Conservation (phyloP, 306 rosid genomes). For the Hylodesmum podocarpum region DNA sequence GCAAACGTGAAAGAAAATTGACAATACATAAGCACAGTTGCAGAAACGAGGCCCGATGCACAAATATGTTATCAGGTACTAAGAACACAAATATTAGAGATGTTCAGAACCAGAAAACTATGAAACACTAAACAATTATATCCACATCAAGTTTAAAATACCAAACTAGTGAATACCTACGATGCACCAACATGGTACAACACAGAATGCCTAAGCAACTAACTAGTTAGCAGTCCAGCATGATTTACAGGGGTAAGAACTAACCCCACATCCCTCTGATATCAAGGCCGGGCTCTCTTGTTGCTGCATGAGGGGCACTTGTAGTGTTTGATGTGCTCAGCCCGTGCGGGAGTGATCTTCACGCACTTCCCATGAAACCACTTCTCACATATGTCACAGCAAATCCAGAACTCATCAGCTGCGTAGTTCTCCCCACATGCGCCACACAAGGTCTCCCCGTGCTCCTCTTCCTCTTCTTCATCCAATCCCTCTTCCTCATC, state of each 20-base stretch:
- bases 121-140: conserved; percentile 13
- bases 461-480: conserved; percentile 49
- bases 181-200: conserved; percentile 22
- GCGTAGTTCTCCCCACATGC: conserved; percentile 41
- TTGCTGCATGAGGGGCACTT: conserved; percentile 50
- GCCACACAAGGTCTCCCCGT: conserved; percentile 41
- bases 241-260: conserved; percentile 35
- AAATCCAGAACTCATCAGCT: conserved; percentile 42
- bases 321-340: conserved; percentile 45
- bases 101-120: conserved; percentile 38
- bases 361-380: conserved; percentile 53
- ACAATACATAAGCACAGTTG: background rate
- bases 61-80: conserved; percentile 11
- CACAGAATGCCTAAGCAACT: conserved; percentile 32
- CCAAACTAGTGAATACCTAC: conserved; percentile 24
- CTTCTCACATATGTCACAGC: conserved; percentile 64
- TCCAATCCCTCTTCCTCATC: conserved; percentile 45
- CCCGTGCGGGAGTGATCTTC: conserved; percentile 44
- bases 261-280: conserved; percentile 33
- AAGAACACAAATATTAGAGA: background rate
- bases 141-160: conserved; percentile 36
- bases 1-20: background rate
- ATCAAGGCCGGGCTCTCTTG: conserved; percentile 51
- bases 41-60: conserved; percentile 24
- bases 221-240: conserved; percentile 48